Evolutionary conservation across 768 basidiomycete species (phyloP), one percentile per base, ranked within the genome.

Genomic region (Mycena latifolia): DNA sequence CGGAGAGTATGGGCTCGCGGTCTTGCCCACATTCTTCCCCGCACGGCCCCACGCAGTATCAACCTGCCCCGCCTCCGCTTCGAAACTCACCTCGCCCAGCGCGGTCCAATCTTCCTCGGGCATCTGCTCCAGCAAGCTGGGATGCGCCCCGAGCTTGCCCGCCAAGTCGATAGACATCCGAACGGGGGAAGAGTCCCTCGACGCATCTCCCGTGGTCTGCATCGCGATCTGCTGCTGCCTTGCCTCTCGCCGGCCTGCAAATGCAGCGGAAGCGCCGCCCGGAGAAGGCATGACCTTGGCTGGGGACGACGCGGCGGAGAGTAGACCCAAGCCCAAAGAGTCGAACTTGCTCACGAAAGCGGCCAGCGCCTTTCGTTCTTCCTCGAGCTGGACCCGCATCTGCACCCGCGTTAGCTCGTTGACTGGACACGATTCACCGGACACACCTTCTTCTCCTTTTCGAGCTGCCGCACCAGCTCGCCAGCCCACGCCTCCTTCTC

Each of bases 281-380:
- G 83, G 81, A 2, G 79, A 81, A 1, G 85, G 87, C 79, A 83
- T 84, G n/a, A 82, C 75, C 64, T 84, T 87, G 22, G 84, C 76
- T 5, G 80, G 72, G 2, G 82, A 72, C 20, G 76, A 62, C 24
- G 76, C 67, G 7, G 72, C 66, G 17, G 79, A 78, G 11, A 77
- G 75, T 0, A 62, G 48, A 10, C 82, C 82, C 33, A 91, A 73
- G 0, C 90, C 91, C 28, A 92, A 77, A 14, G 92, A 84, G 77
- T 95, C 94, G 72, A 95, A 93, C 75, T 92, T 93, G 75, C 82
- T 84, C 48, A 95, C 94, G 71, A 95, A 95, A 8, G 92, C 85
- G 5, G 91, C 87, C 43, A 95, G 82, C 11, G 92, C 93, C 25
- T 88, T 82, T 39, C 93, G 86, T 77, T 95, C 93, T 47, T 90